Conservation (phyloP, 1,139 yeast genomes). For the Blastobotrys illinoisensis region DNA sequence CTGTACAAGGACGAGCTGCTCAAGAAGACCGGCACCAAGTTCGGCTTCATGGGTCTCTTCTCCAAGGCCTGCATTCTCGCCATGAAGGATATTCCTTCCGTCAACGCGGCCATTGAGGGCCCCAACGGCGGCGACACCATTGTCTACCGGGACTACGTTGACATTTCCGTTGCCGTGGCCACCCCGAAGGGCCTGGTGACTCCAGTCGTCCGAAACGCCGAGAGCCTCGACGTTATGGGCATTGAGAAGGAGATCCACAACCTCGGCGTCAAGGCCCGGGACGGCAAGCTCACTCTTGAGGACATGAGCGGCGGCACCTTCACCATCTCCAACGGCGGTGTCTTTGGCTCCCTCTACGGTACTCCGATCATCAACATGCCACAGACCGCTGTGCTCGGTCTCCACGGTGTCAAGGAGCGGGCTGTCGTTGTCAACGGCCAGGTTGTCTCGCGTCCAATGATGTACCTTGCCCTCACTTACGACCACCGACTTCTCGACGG, state of each 20-base stretch:
- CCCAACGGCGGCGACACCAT: slow-evolving; percentile 72
- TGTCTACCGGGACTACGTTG: slow-evolving; percentile 94
- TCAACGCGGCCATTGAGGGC: slow-evolving; percentile 87
- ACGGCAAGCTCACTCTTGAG: slow-evolving; percentile 91
- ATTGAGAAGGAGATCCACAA: slow-evolving; percentile 80
- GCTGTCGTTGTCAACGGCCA: slow-evolving; percentile 96
- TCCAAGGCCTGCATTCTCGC: slow-evolving; percentile 92
- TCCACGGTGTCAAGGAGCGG: slow-evolving; percentile 97
- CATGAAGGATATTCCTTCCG: slow-evolving; percentile 91
- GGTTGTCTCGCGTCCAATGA: slow-evolving; percentile 97
- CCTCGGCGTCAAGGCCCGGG: slow-evolving; percentile 92
- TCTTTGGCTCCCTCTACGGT: slow-evolving; percentile 94
- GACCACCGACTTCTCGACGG: slow-evolving; percentile 99
- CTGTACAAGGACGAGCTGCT: slow-evolving; percentile 93
- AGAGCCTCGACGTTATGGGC: slow-evolving; percentile 80
- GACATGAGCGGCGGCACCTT: slow-evolving; percentile 99
- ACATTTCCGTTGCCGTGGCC: slow-evolving; percentile 94
- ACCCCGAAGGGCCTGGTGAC: slow-evolving; percentile 99
- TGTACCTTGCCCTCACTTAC: slow-evolving; percentile 97
- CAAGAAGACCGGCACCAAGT: slow-evolving; percentile 88
- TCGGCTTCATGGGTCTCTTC: slow-evolving; percentile 99
- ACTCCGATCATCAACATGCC: slow-evolving; percentile 98
- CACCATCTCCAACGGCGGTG: slow-evolving; percentile 99
- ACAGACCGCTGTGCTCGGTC: slow-evolving; percentile 95
- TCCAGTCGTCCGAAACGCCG: slow-evolving; percentile 97